A percentile compares a stretch with the other conserved stretches of the same genome.
These are phyloP conservation scores for Chalciporus pseudorubinellus DNA, from an alignment of 768 basidiomycete genomes.

Conservation along the genomic window DNA sequence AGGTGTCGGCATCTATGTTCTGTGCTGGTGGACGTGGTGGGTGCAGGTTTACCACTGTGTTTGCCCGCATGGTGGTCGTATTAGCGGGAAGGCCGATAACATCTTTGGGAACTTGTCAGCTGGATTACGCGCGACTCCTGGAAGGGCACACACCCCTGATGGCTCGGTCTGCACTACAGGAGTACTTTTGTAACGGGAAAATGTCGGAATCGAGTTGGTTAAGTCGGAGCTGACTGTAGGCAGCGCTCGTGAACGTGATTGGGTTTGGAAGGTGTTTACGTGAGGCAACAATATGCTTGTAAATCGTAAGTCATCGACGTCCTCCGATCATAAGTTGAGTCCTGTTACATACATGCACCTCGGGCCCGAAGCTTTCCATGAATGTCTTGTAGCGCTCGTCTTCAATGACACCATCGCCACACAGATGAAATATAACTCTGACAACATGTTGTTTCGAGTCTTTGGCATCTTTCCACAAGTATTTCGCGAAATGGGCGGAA, in stretches of 20 bases:
- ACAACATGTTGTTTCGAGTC: conserved; percentile 44
- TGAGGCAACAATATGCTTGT: conserved; percentile 75
- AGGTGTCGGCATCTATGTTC: conserved; percentile 26
- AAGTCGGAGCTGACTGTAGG: conserved; percentile 69
- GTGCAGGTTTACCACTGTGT: conserved; percentile 43
- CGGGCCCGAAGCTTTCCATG: conserved; percentile 62
- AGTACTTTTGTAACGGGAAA: conserved; percentile 67
- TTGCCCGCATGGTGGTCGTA: conserved; percentile 41
- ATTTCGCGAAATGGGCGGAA: conserved; percentile 47
- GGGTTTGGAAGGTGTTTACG: conserved; percentile 58
- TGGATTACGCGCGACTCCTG: not conserved
- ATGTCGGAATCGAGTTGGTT: conserved; percentile 67
- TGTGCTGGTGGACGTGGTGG: conserved; percentile 43
- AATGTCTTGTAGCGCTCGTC: conserved; percentile 68
- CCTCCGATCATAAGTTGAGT: not conserved
- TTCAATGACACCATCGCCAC: conserved; percentile 67
- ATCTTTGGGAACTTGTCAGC: conserved; percentile 17
- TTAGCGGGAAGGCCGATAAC: conserved; percentile 48
- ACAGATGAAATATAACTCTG: conserved; percentile 61
- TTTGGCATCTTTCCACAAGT: conserved; percentile 43
- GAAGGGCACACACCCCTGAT: conserved; percentile 33
- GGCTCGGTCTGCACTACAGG: conserved; percentile 38
- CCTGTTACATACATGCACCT: conserved; percentile 53
- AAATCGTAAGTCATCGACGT: conserved; percentile 2
- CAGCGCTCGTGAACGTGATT: conserved; percentile 72